These are phyloP conservation scores for Fraxinus nigra DNA, from an alignment of 305 asterid genomes.

Conservation along the genomic window DNA sequence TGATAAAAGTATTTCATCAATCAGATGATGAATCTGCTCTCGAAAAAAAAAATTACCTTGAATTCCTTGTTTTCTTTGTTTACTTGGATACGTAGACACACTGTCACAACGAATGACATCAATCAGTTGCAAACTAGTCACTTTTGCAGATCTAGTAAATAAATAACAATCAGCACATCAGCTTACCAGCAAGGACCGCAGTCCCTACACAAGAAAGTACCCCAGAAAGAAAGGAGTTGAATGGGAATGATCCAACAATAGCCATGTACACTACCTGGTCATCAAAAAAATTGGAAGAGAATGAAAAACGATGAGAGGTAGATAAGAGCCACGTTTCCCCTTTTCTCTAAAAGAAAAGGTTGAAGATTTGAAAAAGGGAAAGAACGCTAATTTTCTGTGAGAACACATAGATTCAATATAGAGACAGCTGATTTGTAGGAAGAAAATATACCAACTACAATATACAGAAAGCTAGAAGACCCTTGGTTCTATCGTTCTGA, in stretches of 20 bases:
- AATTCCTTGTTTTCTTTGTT: constrained; percentile 84
- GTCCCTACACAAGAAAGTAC: constrained; percentile 82
- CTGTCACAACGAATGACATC: constrained; percentile 33
- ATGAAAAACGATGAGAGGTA: background rate
- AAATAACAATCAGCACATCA: background rate
- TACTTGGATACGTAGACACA: constrained; percentile 83
- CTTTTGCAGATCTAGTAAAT: background rate
- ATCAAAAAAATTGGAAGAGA: background rate
- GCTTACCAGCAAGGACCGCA: constrained; percentile 74
- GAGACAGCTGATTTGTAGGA: background rate
- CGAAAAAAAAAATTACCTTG: constrained; percentile 45
- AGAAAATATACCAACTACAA: background rate
- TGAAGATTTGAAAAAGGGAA: background rate
- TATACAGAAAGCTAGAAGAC: background rate
- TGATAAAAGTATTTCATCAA: background rate
- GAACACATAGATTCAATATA: background rate
- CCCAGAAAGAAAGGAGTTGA: constrained; percentile 83
- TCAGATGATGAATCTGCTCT: background rate
- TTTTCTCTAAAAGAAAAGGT: background rate
- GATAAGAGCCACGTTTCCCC: background rate
- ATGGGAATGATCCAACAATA: constrained; percentile 76
- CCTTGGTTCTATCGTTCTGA: background rate
- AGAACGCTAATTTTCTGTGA: background rate
- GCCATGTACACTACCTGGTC: constrained; percentile 62
- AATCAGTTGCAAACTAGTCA: constrained; percentile 9